phyloP scores from a whole-genome alignment of 2,329 filamentous ascomycete genomes.

The Chrysosporium queenslandicum region DNA sequence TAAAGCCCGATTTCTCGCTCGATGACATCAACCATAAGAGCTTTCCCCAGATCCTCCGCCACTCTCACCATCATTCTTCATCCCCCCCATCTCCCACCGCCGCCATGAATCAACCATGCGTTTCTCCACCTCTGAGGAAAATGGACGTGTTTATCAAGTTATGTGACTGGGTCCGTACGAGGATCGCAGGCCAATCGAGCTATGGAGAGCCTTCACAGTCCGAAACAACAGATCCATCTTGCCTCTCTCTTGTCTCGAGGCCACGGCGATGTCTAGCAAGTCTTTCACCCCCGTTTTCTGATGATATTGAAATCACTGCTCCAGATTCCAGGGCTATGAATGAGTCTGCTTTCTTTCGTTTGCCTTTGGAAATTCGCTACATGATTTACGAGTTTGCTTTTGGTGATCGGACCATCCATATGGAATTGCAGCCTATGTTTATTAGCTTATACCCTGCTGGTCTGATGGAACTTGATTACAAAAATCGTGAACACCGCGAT shows the following conservation, averaged over 20 bases:
- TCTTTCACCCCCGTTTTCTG: not conserved
- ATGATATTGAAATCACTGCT: not conserved
- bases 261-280: not conserved
- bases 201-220: not conserved
- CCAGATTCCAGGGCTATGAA: not conserved
- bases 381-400: constrained; percentile 18
- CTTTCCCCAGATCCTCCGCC: not conserved
- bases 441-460: not conserved
- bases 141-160: not conserved
- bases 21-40: not conserved
- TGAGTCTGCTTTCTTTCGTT: constrained; percentile 12
- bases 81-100: not conserved
- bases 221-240: not conserved
- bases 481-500: not conserved
- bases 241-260: not conserved
- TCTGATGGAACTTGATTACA: not conserved
- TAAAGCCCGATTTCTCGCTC: not conserved
- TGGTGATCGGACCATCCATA: constrained; percentile 10
- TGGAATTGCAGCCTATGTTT: constrained; percentile 5
- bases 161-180: not conserved
- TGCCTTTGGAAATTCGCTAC: constrained; percentile 24
- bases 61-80: not conserved
- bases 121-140: not conserved
- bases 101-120: not conserved
- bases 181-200: not conserved